These are phyloP conservation scores for Monilinia fructigena DNA, from an alignment of 2,329 filamentous ascomycete species.

Conservation along the genomic window DNA sequence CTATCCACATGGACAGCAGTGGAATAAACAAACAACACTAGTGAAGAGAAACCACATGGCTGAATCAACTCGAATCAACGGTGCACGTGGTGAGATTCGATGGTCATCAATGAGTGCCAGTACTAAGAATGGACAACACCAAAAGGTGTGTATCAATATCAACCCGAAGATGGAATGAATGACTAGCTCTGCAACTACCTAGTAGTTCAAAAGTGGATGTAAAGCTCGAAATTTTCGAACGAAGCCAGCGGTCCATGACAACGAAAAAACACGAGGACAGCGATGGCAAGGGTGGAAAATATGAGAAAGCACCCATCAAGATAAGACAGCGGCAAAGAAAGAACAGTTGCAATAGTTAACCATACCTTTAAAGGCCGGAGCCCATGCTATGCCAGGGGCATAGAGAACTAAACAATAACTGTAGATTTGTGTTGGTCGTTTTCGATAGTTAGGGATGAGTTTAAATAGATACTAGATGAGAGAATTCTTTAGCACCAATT, in stretches of 20 bases:
- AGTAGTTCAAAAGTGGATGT: not conserved
- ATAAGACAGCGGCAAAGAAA: not conserved
- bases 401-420: not conserved
- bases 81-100: not conserved
- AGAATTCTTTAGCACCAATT: not conserved
- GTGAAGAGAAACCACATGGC: no score
- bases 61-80: not conserved
- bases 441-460: not conserved
- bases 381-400: not conserved
- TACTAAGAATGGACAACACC: not conserved
- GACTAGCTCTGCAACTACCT: not conserved
- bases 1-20: not conserved
- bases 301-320: not conserved
- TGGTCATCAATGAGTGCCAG: not conserved
- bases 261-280: not conserved
- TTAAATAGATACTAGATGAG: conserved; percentile 10
- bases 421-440: not conserved
- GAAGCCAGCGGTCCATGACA: not conserved
- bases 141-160: not conserved
- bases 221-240: not conserved
- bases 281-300: no score
- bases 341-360: not conserved
- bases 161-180: not conserved
- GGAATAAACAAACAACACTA: not conserved
- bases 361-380: conserved; percentile 1